phyloP scores from a whole-genome alignment of 208 protist species.

The Trypanosoma grayi region DNA sequence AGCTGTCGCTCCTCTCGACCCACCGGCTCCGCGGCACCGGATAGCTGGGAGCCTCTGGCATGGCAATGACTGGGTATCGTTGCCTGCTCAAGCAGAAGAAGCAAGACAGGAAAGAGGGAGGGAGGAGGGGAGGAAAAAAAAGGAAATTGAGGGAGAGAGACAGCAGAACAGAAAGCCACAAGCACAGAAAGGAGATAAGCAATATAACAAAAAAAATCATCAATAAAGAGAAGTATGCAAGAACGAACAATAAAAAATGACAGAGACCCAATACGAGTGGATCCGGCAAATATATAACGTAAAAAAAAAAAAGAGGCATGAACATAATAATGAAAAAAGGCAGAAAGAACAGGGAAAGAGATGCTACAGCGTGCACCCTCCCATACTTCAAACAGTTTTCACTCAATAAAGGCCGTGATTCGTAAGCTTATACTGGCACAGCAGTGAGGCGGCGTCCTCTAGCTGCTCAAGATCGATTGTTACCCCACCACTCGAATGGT shows the following conservation, averaged over 20 bases:
- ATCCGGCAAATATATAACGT: no score
- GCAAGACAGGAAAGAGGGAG: no score
- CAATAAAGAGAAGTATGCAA: conserved; percentile 9
- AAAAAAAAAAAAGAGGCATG: conserved; percentile 11
- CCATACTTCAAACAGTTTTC: no score
- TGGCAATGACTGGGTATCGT: no score
- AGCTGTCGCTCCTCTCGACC: conserved; percentile 36
- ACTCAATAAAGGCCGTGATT: conserved; percentile 42
- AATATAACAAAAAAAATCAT: conserved; percentile 13
- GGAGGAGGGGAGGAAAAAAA: no score
- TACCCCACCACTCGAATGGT: conserved; percentile 30
- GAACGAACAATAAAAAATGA: no score
- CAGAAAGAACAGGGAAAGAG: no score
- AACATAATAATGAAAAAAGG: conserved; percentile 6
- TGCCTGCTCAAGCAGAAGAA: no score
- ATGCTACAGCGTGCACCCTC: no score
- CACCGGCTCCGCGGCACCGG: conserved; percentile 36
- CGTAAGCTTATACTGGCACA: conserved; percentile 61
- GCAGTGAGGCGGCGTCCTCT: conserved; percentile 43
- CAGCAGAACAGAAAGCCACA: not conserved
- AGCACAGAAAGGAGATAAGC: conserved; percentile 4
- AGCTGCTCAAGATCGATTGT: conserved; percentile 46
- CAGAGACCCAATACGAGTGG: no score
- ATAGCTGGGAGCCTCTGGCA: conserved; percentile 27
- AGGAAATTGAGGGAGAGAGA: not conserved